Conservation (phyloP, 139 green algal species). For the Ostreobium quekettii region DNA sequence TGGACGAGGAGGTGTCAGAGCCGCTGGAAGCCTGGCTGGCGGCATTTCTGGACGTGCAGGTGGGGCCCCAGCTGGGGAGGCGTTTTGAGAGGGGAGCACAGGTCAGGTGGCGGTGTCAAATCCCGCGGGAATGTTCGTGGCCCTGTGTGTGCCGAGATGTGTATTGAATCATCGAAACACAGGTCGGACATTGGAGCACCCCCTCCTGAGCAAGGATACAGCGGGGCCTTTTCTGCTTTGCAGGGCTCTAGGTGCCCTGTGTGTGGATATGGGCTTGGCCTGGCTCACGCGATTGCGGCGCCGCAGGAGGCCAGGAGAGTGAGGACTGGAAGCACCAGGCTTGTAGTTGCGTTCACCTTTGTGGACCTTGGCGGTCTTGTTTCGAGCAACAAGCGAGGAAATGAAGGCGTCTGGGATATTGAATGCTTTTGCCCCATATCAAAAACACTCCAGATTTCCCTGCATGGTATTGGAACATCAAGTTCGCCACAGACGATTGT, state of each 20-base stretch:
- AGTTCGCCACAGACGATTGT: too few relatives aligned
- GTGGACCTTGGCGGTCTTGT: too few relatives aligned
- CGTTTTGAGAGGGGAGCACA: too few relatives aligned
- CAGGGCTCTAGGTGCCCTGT: not conserved
- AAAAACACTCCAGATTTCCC: too few relatives aligned
- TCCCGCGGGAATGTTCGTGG: too few relatives aligned
- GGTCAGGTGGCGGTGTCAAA: too few relatives aligned
- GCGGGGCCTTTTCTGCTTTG: not conserved
- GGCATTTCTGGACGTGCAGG: slow-evolving; percentile 50
- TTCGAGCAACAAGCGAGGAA: too few relatives aligned
- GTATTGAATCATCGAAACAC: not conserved
- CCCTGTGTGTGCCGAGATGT: not conserved
- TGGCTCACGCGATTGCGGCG: not conserved
- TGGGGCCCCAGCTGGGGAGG: slow-evolving; percentile 4
- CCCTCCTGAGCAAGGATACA: not conserved
- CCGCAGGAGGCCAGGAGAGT: not conserved
- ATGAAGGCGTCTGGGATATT: too few relatives aligned
- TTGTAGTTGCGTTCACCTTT: too few relatives aligned
- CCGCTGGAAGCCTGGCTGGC: slow-evolving; percentile 68
- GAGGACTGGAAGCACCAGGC: not conserved
- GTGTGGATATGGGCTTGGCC: not conserved
- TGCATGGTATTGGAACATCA: too few relatives aligned
- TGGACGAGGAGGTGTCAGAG: slow-evolving; percentile 70
- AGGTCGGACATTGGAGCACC: not conserved
- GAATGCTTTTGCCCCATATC: too few relatives aligned